phyloP scores from a whole-genome alignment of 768 basidiomycete species.

The Leccinum disarticulatum region DNA sequence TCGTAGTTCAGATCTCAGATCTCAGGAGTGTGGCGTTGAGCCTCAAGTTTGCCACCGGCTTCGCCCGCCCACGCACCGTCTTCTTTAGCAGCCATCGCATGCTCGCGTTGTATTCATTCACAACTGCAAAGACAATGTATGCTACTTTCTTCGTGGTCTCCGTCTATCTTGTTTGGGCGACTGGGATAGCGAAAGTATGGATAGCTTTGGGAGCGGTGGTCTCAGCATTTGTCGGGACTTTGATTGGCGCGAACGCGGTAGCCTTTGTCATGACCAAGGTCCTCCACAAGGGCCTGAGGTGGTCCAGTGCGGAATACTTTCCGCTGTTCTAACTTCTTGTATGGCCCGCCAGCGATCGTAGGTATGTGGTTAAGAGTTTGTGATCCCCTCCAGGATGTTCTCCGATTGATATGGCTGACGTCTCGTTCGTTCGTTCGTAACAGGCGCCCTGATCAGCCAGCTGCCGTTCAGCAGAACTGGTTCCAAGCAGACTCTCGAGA shows the following conservation, averaged over 20 bases:
- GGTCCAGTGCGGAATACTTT: conserved; percentile 75
- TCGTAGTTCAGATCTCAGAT: too few species aligned
- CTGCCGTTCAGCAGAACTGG: conserved; percentile 41
- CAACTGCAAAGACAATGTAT: conserved; percentile 67
- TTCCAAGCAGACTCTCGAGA: conserved; percentile 48
- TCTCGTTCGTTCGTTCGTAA: neutral
- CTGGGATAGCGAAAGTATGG: conserved; percentile 31
- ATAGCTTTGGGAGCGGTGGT: conserved; percentile 49
- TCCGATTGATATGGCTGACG: neutral
- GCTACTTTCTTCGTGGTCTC: conserved; percentile 47
- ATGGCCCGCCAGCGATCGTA: conserved; percentile 70
- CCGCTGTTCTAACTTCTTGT: conserved; percentile 52
- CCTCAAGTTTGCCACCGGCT: conserved; percentile 10
- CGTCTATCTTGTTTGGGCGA: conserved; percentile 41
- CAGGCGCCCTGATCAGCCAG: conserved; percentile 67
- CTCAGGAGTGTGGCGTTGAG: too few species aligned
- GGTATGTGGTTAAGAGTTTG: conserved; percentile 44
- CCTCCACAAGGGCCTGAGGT: conserved; percentile 73
- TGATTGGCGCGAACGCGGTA: conserved; percentile 65
- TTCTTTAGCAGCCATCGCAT: conserved; percentile 72
- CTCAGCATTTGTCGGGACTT: conserved; percentile 52
- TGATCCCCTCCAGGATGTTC: neutral
- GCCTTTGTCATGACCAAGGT: conserved; percentile 67
- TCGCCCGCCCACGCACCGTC: conserved; percentile 59
- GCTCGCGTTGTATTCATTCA: conserved; percentile 75